Percentiles rank a stretch among this genome's conserved stretches.
Conservation (phyloP, 2,329 filamentous ascomycete genomes). For the Talaromyces verruculosus region DNA sequence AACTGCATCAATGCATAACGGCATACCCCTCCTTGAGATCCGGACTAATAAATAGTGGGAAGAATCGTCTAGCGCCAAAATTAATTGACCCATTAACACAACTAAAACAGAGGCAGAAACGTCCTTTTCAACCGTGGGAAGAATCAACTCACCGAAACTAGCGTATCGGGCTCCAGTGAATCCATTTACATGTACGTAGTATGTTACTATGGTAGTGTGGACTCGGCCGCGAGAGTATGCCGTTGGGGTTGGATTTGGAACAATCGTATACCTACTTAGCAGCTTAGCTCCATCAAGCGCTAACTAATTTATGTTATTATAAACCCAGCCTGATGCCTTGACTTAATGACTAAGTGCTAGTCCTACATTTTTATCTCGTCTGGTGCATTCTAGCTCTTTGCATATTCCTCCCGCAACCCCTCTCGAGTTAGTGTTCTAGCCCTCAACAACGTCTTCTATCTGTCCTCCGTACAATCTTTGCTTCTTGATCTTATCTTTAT, state of each 20-base stretch:
- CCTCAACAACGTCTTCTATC: slow-evolving; percentile 9
- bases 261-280: background rate
- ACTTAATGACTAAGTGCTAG: background rate
- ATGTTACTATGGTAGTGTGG: background rate
- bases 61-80: slow-evolving; percentile 4
- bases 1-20: slow-evolving; percentile 12
- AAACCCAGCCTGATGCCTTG: slow-evolving; percentile 6
- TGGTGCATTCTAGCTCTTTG: slow-evolving; percentile 14
- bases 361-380: slow-evolving; percentile 15
- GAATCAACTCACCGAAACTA: slow-evolving; percentile 19
- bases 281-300: background rate
- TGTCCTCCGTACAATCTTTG: background rate
- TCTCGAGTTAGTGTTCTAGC: slow-evolving; percentile 16
- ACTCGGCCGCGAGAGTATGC: slow-evolving; percentile 8
- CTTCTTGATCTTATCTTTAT: background rate
- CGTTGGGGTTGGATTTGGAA: slow-evolving; percentile 9
- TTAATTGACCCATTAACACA: background rate
- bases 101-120: background rate
- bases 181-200: background rate
- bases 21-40: slow-evolving; percentile 12
- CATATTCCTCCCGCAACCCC: slow-evolving; percentile 21
- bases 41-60: slow-evolving; percentile 14
- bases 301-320: slow-evolving; percentile 7
- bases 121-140: background rate
- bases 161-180: slow-evolving; percentile 21